Conservation (phyloP, 257 asterid species). For the Oldenlandia corymbosa region DNA sequence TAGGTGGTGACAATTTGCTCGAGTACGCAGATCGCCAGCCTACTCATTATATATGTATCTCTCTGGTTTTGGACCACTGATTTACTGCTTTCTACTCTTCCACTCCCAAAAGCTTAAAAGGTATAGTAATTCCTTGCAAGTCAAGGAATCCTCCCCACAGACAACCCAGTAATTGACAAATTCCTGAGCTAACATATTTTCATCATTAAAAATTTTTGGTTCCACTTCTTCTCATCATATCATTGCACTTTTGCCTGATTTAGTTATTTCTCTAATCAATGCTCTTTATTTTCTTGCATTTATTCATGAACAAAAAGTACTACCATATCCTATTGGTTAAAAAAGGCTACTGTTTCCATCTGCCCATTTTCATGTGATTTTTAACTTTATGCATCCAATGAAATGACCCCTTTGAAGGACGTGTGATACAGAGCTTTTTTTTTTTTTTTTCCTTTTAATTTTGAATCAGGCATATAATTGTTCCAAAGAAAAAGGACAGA, state of each 20-base stretch:
- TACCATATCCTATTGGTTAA: too few species aligned
- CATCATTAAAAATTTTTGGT: too few species aligned
- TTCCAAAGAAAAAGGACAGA: too few species aligned
- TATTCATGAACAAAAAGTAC: too few species aligned
- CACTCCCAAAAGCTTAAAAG: neutral
- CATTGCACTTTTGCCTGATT: neutral
- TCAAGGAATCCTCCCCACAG: slow-evolving; percentile 18
- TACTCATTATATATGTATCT: neutral
- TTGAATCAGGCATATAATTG: too few species aligned
- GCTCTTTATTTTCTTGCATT: neutral
- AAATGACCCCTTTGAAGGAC: too few species aligned
- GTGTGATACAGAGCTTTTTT: too few species aligned
- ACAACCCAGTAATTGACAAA: slow-evolving; percentile 7
- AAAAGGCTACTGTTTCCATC: too few species aligned
- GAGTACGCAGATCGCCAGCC: slow-evolving; percentile 6
- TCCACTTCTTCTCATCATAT: neutral
- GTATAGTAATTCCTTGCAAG: slow-evolving; percentile 23
- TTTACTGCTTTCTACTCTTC: neutral
- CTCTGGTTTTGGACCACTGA: slow-evolving; percentile 17
- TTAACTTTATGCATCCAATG: too few species aligned
- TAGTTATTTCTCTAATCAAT: neutral
- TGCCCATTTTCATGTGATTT: too few species aligned
- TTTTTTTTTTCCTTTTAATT: too few species aligned
- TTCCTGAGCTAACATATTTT: neutral
- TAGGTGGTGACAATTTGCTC: slow-evolving; percentile 6